Percentiles rank a stretch among this genome's conserved stretches.
phyloP scores from a whole-genome alignment of 176 grass and related monocot species.

The Ensete glaucum region DNA sequence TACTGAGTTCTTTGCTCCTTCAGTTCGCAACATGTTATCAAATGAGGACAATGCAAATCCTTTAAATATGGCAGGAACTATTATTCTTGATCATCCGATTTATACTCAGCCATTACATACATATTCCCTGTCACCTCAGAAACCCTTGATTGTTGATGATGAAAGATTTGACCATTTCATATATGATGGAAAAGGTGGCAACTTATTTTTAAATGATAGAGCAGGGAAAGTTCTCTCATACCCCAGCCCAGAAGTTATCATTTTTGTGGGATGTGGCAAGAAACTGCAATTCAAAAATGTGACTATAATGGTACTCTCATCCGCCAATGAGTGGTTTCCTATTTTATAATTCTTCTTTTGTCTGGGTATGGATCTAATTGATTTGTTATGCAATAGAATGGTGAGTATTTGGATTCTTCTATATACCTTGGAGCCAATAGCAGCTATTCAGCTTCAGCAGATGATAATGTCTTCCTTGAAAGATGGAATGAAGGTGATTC shows the following conservation, averaged over 20 bases:
- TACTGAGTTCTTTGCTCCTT: slow-evolving; percentile 90
- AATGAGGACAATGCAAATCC: slow-evolving; percentile 70
- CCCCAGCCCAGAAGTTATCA: slow-evolving; percentile 60
- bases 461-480: slow-evolving; percentile 58
- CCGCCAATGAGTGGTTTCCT: slow-evolving; percentile 14
- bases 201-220: slow-evolving; percentile 71
- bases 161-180: slow-evolving; percentile 77
- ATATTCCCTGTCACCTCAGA: slow-evolving; percentile 68
- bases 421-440: slow-evolving; percentile 70
- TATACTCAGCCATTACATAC: slow-evolving; percentile 53
- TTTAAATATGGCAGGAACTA: slow-evolving; percentile 45
- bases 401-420: slow-evolving; percentile 90
- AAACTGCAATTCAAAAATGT: slow-evolving; percentile 77
- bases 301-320: slow-evolving; percentile 78
- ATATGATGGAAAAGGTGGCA: slow-evolving; percentile 93
- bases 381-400: slow-evolving; percentile 41
- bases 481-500: slow-evolving; percentile 33
- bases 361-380: slow-evolving; percentile 16
- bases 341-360: slow-evolving; percentile 13
- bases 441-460: slow-evolving; percentile 80
- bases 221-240: slow-evolving; percentile 47
- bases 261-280: slow-evolving; percentile 70
- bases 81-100: slow-evolving; percentile 58
- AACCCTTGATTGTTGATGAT: slow-evolving; percentile 83
- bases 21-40: slow-evolving; percentile 57